Base-by-base conservation (phyloP, 2,329 filamentous ascomycete genomes). In the Calonectria henricotiae region DNA sequence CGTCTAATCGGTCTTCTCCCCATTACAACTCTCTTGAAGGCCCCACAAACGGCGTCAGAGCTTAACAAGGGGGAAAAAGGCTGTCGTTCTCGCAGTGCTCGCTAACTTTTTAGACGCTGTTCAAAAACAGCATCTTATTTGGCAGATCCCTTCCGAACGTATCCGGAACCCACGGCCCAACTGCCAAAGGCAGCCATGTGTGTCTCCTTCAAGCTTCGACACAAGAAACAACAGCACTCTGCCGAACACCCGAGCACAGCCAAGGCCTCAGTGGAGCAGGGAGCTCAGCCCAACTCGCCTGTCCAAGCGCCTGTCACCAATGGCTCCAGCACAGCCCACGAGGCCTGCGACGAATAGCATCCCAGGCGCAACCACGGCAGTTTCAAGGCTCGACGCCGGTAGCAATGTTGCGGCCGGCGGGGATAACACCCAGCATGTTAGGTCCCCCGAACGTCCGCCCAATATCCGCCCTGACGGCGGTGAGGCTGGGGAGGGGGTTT, bases 301-400 rank as follows among this genome's bases (percentile, higher is more conserved):
- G 30, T n/a, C 49, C 49, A n/a, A 55, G 49, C 49, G 12, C 51
- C 51, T 58, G 51, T 58, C 35, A 58, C 35, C 51, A 39, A n/a
- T 12, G 12, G 9, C 35, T 32, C 51, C 35, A 12, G 51, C 51
- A 58, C 32, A 39, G 51, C 51, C 51, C 51, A 58, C 51, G 23
- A n/a, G 35, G n/a, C n/a, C 13, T 23, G 51, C 32, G 20, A 5
- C 51, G 32, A 27, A 37, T 58, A 9, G 20, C 32, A 37, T 37
- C 20, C 11, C 35, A 12, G 32, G 47, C 13, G 47, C 23, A 27
- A 51, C 47, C 47, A 27, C 47, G 47, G 25, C 25, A 51, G 47
- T 51, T 51, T 27, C 46, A 30, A 49, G 27, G 15, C 23, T 30
- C 12, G 15, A 15, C 13, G n/a, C 23, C 35, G n/a, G 51, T 23